Conservation (phyloP, 2,329 filamentous ascomycete species). For the Ciborinia camelliae region DNA sequence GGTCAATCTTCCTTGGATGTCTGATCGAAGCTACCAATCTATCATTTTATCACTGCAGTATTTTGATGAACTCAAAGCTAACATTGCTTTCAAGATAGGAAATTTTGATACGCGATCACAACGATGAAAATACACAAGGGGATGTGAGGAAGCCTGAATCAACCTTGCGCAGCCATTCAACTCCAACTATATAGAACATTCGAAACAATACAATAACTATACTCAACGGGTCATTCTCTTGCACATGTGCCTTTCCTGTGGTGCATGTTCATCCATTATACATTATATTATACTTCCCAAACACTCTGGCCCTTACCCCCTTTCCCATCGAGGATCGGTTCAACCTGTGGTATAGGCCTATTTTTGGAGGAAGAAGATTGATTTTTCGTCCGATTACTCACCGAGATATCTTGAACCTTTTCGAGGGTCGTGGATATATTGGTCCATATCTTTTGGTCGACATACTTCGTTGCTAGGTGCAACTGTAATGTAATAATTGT, state of each 20-base stretch:
- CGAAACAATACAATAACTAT: not conserved
- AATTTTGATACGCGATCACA: too few species aligned
- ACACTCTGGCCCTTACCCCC: constrained; percentile 78
- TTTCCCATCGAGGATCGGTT: constrained; percentile 44
- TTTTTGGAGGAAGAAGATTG: constrained; percentile 80
- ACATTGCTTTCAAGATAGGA: constrained; percentile 13
- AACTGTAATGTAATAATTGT: not conserved
- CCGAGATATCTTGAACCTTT: constrained; percentile 54
- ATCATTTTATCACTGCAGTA: not conserved
- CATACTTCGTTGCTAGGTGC: constrained; percentile 39
- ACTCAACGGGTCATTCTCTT: not conserved
- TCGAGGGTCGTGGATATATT: constrained; percentile 53
- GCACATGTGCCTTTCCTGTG: not conserved
- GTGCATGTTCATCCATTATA: not conserved
- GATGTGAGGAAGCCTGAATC: too few species aligned
- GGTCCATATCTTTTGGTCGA: constrained; percentile 69
- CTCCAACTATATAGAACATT: constrained; percentile 3
- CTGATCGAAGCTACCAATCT: constrained; percentile 46
- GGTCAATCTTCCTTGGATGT: constrained; percentile 73
- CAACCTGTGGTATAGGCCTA: constrained; percentile 70
- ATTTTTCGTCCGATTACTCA: constrained; percentile 63
- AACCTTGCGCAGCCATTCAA: not conserved
- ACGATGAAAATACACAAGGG: not conserved
- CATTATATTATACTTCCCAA: constrained; percentile 53
- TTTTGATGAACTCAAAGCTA: not conserved